Percentiles rank a stretch among this genome's conserved stretches.
These are phyloP conservation scores for Sextonia rubra DNA, from an alignment of 164 flowering plant species.

Conservation along the genomic window DNA sequence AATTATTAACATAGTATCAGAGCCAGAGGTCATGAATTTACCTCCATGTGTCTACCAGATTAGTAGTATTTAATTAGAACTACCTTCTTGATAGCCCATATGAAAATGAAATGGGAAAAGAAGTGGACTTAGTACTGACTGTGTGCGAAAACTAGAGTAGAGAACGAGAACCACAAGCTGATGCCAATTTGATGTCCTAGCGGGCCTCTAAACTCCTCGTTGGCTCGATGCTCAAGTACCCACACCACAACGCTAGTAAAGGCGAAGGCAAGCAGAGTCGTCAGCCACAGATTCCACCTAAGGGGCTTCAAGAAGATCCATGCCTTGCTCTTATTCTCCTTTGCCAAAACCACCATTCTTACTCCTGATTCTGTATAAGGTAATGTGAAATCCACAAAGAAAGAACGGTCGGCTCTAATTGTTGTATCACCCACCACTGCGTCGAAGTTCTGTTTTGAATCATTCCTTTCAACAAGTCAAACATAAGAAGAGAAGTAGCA, in stretches of 20 bases:
- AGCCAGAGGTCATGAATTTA: too few species aligned
- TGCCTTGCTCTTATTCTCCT: conserved; percentile 2
- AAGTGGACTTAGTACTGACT: conserved; percentile 9
- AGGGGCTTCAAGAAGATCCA: conserved; percentile 30
- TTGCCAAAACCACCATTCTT: conserved; percentile 15
- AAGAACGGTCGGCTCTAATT: conserved; percentile 10
- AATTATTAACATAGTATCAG: too few species aligned
- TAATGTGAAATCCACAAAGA: conserved; percentile 32
- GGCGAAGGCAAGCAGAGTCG: conserved; percentile 10
- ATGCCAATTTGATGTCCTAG: conserved; percentile 11
- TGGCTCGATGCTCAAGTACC: conserved; percentile 25
- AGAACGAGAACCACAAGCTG: conserved; percentile 23
- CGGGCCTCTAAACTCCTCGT: conserved; percentile 17
- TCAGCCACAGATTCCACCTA: conserved; percentile 21
- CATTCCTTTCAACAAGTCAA: neutral
- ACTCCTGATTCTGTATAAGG: conserved; percentile 18
- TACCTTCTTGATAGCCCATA: too few species aligned
- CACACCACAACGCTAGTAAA: conserved; percentile 24
- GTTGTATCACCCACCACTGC: conserved; percentile 16
- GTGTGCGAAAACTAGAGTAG: conserved; percentile 25
- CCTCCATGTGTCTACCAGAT: too few species aligned
- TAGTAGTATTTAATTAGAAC: too few species aligned
- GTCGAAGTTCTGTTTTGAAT: conserved; percentile 10
- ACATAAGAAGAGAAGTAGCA: too few species aligned
- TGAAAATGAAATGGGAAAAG: neutral